These are phyloP conservation scores for Cudoniella acicularis DNA, from an alignment of 495 filamentous ascomycete genomes.

Conservation along the genomic window DNA sequence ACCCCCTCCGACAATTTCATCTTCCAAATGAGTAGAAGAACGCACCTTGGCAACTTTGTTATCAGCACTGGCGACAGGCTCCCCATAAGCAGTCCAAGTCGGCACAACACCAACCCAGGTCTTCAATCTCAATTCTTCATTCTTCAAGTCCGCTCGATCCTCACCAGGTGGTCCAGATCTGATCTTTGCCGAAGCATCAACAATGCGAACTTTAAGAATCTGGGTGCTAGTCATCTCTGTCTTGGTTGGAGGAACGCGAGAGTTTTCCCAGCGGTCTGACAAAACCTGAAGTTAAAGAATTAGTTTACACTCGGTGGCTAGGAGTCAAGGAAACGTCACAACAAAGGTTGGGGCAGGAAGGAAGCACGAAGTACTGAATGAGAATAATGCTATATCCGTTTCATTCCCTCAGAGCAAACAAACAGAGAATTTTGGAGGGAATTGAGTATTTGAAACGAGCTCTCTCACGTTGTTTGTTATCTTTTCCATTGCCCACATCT, in stretches of 20 bases:
- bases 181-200: conserved; percentile 76
- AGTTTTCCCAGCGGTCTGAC: conserved; percentile 66
- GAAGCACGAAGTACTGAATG: too few species aligned
- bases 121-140: conserved; percentile 52
- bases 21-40: too few species aligned
- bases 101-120: conserved; percentile 89
- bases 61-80: conserved; percentile 51
- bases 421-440: too few species aligned
- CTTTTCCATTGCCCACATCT: conserved; percentile 77
- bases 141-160: conserved; percentile 62
- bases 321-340: too few species aligned
- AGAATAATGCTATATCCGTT: too few species aligned
- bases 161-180: conserved; percentile 66
- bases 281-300: too few species aligned
- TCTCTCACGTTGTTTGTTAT: conserved; percentile 74
- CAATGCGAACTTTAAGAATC: conserved; percentile 66
- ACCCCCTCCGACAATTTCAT: neutral
- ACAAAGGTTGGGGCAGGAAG: too few species aligned
- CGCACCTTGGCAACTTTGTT: conserved; percentile 19
- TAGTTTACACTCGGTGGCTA: too few species aligned
- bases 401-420: too few species aligned
- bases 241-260: conserved; percentile 64
- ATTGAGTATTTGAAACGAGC: too few species aligned
- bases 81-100: conserved; percentile 59
- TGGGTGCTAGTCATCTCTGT: conserved; percentile 76